Base-by-base conservation (phyloP, 176 grass and related monocot genomes). In the Elaeis guineensis region DNA sequence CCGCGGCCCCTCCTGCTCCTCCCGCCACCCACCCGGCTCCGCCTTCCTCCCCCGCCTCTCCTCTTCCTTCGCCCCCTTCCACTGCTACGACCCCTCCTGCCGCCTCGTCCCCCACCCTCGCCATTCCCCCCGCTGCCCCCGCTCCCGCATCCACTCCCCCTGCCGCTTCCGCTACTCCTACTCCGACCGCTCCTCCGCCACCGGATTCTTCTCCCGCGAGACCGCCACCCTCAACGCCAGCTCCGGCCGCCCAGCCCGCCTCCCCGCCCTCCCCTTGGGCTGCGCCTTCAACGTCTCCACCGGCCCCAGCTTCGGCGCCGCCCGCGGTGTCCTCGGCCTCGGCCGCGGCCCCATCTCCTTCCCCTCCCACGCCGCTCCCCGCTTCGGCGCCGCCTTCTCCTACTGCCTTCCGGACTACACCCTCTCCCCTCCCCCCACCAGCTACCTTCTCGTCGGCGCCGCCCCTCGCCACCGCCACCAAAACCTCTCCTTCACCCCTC, bases 101-200 rank as follows among this genome's bases (percentile, higher is more conserved):
- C 28, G 32, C 32, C 61, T 63, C 32, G 61, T 63, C 32, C 61
- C 61, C 61, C 61, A 63, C 32, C 61, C 61, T 19, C 18, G 18
- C 18, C 32, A 17, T 29, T 21, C 30, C 61, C 61, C 28, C 9
- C 32, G 29, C 18, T 63, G 61, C 32, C 61, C 23, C 2, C 61
- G 61, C 32, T n/a, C n/a, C 8, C 61, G 23, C 6, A 32, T 63
- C 61, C 61, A 63, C 61, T 63, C 61, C 28, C 61, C 61, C 2
- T 63, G 61, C 32, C 61, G 61, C 61, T 63, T 30, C 61, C 61
- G n/a, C 32, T 63, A 63, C 61, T 63, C 61, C 17, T 63, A 63
- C 61, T n/a, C 61, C 61, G 61, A 63, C 32, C 16, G 61, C 18
- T 49, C 61, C 61, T 20, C 32, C 61, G 39, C 61, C 3, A 7